These are phyloP conservation scores for Aspergillus flavus DNA, from an alignment of 2,329 filamentous ascomycete genomes.

Conservation along the genomic window DNA sequence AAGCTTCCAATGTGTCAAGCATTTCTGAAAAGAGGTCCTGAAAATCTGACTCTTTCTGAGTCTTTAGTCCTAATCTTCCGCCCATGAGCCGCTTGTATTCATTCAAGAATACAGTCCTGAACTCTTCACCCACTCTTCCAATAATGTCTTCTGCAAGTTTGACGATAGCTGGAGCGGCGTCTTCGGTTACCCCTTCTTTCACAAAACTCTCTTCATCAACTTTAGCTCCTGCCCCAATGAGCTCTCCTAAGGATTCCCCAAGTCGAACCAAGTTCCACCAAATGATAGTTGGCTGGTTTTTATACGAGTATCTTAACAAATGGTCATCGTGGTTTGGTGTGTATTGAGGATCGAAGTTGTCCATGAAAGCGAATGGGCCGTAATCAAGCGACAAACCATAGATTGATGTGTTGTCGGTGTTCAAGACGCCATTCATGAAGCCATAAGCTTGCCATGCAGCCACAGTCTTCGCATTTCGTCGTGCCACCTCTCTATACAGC, in stretches of 20 bases:
- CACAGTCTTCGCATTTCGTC: conserved; percentile 83
- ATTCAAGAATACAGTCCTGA: conserved; percentile 79
- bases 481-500: conserved; percentile 82
- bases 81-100: conserved; percentile 90
- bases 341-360: conserved; percentile 91
- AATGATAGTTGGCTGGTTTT: conserved; percentile 91
- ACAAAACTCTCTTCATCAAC: conserved; percentile 75
- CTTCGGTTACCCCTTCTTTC: conserved; percentile 70
- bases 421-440: conserved; percentile 98
- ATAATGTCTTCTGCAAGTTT: conserved; percentile 83
- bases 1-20: conserved; percentile 76
- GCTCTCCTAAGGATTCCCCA: conserved; percentile 84
- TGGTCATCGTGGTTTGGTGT: conserved; percentile 97
- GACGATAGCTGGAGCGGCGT: conserved; percentile 70
- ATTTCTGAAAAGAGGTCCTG: conserved; percentile 77
- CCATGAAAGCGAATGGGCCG: conserved; percentile 95
- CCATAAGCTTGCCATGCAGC: conserved; percentile 96
- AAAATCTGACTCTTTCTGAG: conserved; percentile 72
- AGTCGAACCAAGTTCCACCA: conserved; percentile 98
- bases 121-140: conserved; percentile 79
- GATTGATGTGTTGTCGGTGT: conserved; percentile 96
- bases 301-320: conserved; percentile 84
- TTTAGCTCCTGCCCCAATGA: conserved; percentile 73
- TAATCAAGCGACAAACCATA: conserved; percentile 90
- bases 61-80: conserved; percentile 73